These are phyloP conservation scores for Entomortierella parvispora DNA, from an alignment of 192 early-diverging fungal genomes.

Conservation along the genomic window DNA sequence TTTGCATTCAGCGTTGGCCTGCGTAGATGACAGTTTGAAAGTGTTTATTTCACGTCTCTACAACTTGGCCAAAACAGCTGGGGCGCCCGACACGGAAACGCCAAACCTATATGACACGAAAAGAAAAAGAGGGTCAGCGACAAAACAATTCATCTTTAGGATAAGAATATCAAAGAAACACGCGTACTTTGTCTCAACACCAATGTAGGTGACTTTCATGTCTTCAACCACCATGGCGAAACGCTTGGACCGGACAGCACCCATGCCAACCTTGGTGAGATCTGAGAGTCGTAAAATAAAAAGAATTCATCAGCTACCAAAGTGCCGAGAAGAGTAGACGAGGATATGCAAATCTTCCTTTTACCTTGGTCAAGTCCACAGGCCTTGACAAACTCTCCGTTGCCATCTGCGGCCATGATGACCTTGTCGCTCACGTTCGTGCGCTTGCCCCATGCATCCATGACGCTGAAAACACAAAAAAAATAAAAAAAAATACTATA, in stretches of 20 bases:
- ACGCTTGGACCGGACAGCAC: slow-evolving; percentile 59
- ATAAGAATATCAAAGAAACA: too few species aligned
- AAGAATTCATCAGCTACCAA: slow-evolving; percentile 16
- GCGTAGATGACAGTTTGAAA: too few species aligned
- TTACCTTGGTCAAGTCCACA: slow-evolving; percentile 45
- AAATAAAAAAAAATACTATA: not conserved
- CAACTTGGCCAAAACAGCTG: too few species aligned
- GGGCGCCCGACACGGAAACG: too few species aligned
- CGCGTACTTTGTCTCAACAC: slow-evolving; percentile 61
- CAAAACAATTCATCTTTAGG: too few species aligned
- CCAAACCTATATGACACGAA: not conserved
- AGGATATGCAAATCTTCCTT: not conserved
- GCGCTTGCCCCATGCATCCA: slow-evolving; percentile 69
- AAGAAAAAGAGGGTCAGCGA: too few species aligned
- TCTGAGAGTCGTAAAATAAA: slow-evolving; percentile 62
- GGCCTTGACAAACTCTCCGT: slow-evolving; percentile 56
- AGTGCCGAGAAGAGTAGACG: too few species aligned
- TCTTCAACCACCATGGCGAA: slow-evolving; percentile 66
- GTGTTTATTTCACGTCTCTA: too few species aligned
- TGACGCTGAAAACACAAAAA: slow-evolving; percentile 32
- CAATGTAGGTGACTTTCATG: slow-evolving; percentile 61
- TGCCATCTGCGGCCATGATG: slow-evolving; percentile 61
- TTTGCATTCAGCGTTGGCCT: not conserved
- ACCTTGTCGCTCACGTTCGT: slow-evolving; percentile 52
- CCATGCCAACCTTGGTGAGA: slow-evolving; percentile 64